Conservation (phyloP, 179 eudicot species). For the Silene noctiflora region DNA sequence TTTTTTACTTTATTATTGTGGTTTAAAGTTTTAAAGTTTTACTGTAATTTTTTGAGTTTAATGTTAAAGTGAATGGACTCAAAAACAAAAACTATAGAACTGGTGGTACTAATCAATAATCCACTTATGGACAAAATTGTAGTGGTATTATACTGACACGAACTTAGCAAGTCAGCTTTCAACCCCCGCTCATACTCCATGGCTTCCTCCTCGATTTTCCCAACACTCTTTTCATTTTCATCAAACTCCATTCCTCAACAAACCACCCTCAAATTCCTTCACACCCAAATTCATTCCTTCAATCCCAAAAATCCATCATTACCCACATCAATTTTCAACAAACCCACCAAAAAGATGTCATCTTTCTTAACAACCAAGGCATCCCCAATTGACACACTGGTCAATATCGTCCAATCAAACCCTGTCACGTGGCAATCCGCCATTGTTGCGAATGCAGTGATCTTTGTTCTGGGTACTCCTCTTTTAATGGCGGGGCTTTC, state of each 20-base stretch:
- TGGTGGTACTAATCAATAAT: no score
- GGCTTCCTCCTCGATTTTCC: conserved; percentile 14
- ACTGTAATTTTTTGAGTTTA: no score
- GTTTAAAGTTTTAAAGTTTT: no score
- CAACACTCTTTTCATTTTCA: neutral
- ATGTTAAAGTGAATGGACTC: no score
- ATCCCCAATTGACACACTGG: conserved; percentile 30
- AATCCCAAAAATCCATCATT: neutral
- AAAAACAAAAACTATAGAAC: no score
- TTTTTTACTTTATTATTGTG: no score
- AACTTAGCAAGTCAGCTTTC: neutral
- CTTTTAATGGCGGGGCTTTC: conserved; percentile 71
- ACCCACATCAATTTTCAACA: neutral
- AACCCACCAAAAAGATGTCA: conserved; percentile 30
- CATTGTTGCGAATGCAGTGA: conserved; percentile 48
- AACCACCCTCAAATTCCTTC: neutral
- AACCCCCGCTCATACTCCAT: neutral
- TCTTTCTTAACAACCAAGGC: conserved; percentile 33
- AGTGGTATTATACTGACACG: no score
- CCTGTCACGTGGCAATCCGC: conserved; percentile 86
- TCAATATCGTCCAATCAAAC: conserved; percentile 43
- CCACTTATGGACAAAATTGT: no score
- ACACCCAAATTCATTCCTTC: neutral
- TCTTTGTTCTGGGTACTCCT: conserved; percentile 77
- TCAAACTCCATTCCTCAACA: neutral